Evolutionary conservation across 495 filamentous ascomycete genomes (phyloP).

Genomic region (Ramalina intermedia): DNA sequence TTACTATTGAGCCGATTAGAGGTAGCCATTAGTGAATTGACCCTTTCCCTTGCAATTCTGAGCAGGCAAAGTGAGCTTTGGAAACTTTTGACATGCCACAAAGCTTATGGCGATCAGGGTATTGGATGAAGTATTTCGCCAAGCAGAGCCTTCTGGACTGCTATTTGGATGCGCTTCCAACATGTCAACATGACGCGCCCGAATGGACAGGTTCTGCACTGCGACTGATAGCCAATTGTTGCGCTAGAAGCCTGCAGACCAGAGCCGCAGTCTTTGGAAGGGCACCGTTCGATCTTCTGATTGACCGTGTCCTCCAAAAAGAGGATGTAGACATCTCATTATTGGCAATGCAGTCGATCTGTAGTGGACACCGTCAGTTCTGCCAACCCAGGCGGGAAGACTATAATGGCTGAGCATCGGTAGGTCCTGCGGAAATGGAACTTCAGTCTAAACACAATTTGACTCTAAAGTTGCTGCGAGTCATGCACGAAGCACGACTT

Average conservation of each 20-base stretch:
- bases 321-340: constrained; percentile 31
- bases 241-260: constrained; percentile 44
- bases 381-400: constrained; percentile 7
- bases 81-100: no score
- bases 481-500: constrained; percentile 20
- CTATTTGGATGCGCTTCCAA: constrained; percentile 42
- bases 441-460: constrained; percentile 21
- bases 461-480: constrained; percentile 21
- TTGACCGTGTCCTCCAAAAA: neutral
- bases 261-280: constrained; percentile 30
- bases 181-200: constrained; percentile 18
- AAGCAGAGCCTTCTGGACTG: constrained; percentile 22
- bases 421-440: constrained; percentile 21
- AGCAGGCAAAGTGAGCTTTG: no score
- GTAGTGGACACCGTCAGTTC: constrained; percentile 1
- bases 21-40: neutral
- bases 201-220: constrained; percentile 39
- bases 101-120: neutral
- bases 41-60: neutral
- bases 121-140: constrained; percentile 3
- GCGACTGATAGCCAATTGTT: constrained; percentile 64
- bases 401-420: neutral
- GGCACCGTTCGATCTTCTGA: neutral
- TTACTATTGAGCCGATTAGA: neutral
- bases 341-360: constrained; percentile 25